Percentiles rank a stretch among this genome's conserved stretches.
phyloP scores from a whole-genome alignment of 768 basidiomycete genomes.

The Mycena capillaripes region DNA sequence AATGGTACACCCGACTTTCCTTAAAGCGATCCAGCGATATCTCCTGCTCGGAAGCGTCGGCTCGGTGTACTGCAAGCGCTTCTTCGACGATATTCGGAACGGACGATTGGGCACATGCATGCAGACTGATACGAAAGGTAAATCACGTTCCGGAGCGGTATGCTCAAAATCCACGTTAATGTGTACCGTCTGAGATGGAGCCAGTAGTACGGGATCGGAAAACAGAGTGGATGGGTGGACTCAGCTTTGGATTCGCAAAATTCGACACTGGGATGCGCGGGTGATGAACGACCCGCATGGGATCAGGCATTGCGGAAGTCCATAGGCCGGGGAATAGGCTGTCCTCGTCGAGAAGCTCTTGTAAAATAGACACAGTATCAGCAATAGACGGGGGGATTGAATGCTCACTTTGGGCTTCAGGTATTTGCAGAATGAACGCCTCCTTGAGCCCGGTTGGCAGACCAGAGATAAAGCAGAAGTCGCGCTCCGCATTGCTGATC shows the following conservation, averaged over 20 bases:
- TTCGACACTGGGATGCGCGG: too few species aligned
- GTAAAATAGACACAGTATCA: not conserved
- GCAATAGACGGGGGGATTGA: slow-evolving; percentile 11
- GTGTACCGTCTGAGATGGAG: too few species aligned
- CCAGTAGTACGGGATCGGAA: not conserved
- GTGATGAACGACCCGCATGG: not conserved
- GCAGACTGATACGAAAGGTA: too few species aligned
- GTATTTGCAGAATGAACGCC: slow-evolving; percentile 10
- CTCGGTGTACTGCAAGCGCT: not conserved
- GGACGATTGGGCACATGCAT: not conserved
- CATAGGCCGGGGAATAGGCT: not conserved
- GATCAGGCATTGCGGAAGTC: not conserved
- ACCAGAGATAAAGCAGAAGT: slow-evolving; percentile 28
- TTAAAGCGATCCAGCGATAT: not conserved
- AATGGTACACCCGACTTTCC: not conserved
- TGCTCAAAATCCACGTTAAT: too few species aligned
- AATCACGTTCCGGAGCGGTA: too few species aligned
- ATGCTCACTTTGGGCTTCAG: slow-evolving; percentile 4
- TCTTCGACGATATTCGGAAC: not conserved
- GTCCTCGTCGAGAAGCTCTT: not conserved
- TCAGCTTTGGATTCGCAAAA: not conserved
- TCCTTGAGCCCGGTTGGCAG: slow-evolving; percentile 20
- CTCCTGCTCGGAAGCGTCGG: not conserved
- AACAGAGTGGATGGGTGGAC: not conserved
- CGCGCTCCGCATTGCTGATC: not conserved